Evolutionary conservation across 164 flowering plant genomes (phyloP).

Genomic region (Vitis rotundifolia): DNA sequence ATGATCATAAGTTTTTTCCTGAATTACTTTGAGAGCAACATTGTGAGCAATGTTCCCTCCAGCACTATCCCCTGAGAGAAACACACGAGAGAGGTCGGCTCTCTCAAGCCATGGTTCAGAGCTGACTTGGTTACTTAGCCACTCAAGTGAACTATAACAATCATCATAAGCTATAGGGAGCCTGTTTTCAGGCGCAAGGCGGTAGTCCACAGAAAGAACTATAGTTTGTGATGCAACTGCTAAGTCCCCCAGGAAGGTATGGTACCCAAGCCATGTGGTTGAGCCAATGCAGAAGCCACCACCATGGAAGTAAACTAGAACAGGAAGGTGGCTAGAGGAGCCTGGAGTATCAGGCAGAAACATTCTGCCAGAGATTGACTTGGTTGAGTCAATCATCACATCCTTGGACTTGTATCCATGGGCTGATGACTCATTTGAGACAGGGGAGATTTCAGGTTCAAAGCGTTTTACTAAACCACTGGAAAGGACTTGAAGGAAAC

Average conservation of each 20-base stretch:
- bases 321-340: slow-evolving; percentile 30
- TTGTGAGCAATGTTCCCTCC: slow-evolving; percentile 82
- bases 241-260: slow-evolving; percentile 57
- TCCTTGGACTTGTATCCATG: slow-evolving; percentile 66
- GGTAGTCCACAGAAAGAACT: slow-evolving; percentile 74
- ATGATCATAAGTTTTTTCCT: neutral
- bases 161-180: slow-evolving; percentile 76
- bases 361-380: slow-evolving; percentile 61
- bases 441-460: slow-evolving; percentile 36
- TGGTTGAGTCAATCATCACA: slow-evolving; percentile 46
- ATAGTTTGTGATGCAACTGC: slow-evolving; percentile 42
- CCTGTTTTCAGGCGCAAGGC: slow-evolving; percentile 76
- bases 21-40: slow-evolving; percentile 40
- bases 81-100: slow-evolving; percentile 64
- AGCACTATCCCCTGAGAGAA: slow-evolving; percentile 86
- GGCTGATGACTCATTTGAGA: slow-evolving; percentile 26
- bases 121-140: slow-evolving; percentile 35
- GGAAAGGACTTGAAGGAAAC: slow-evolving; percentile 65
- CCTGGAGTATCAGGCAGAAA: slow-evolving; percentile 44
- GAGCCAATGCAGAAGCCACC: slow-evolving; percentile 97
- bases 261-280: slow-evolving; percentile 83
- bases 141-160: slow-evolving; percentile 51
- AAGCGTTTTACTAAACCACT: slow-evolving; percentile 68
- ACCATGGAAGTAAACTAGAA: slow-evolving; percentile 79
- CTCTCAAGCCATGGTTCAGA: slow-evolving; percentile 53